A percentile compares a stretch with the other conserved stretches of the same genome.
Evolutionary conservation across 306 rosid genomes (phyloP).

Genomic region (Rosa lucieae): DNA sequence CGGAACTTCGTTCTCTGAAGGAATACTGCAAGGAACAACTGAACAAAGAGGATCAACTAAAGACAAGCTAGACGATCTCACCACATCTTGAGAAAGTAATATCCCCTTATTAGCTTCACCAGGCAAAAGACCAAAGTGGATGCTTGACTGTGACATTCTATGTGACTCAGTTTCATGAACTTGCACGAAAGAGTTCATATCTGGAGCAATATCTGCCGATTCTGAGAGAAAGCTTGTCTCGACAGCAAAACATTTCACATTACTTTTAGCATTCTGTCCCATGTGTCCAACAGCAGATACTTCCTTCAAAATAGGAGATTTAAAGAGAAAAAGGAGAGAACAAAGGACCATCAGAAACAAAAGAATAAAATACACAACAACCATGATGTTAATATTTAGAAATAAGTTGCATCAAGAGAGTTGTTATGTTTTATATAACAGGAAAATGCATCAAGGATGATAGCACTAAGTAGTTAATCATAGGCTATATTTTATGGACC

Average conservation of each 20-base stretch:
- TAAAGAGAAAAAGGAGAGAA: slow-evolving; percentile 24
- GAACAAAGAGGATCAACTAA: slow-evolving; percentile 85
- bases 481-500: not conserved
- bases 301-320: slow-evolving; percentile 44
- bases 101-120: slow-evolving; percentile 36
- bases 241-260: slow-evolving; percentile 37
- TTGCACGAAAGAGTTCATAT: slow-evolving; percentile 64
- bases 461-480: not conserved
- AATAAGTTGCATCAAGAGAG: not conserved
- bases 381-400: not conserved
- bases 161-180: slow-evolving; percentile 39
- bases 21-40: slow-evolving; percentile 81
- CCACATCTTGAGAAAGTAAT: slow-evolving; percentile 64
- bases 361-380: not conserved
- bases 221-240: slow-evolving; percentile 89
- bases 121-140: slow-evolving; percentile 38
- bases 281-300: slow-evolving; percentile 36
- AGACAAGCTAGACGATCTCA: slow-evolving; percentile 56
- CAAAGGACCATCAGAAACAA: slow-evolving; percentile 21
- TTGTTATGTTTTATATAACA: not conserved
- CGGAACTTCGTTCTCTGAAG: slow-evolving; percentile 40
- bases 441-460: not conserved
- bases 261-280: slow-evolving; percentile 30
- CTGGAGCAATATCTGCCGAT: slow-evolving; percentile 73
- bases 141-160: slow-evolving; percentile 54